These are phyloP conservation scores for Diphasiastrum complanatum DNA, from an alignment of 83 land plant genomes.

Conservation along the genomic window DNA sequence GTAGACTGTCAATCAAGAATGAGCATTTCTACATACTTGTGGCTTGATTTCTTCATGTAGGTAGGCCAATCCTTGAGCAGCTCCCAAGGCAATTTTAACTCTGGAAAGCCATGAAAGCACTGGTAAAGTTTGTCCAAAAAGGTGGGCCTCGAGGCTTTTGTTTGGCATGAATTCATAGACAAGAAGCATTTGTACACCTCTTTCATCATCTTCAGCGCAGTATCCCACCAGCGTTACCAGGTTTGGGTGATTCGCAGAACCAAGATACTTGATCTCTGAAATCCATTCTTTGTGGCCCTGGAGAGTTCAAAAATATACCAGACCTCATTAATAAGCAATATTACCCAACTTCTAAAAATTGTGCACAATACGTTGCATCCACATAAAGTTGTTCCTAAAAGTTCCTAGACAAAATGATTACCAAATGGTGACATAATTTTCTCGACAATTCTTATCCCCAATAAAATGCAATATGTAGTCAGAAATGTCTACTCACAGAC, in stretches of 20 bases:
- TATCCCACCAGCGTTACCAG: constrained; percentile 57
- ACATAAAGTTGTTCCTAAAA: too few species aligned
- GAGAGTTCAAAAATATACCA: too few species aligned
- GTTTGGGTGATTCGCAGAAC: constrained; percentile 48
- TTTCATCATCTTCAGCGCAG: constrained; percentile 42
- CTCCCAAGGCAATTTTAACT: constrained; percentile 48
- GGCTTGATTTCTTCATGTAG: constrained; percentile 51
- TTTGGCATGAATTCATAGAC: constrained; percentile 60
- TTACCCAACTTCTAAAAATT: neutral
- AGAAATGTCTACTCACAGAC: too few species aligned
- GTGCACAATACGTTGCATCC: neutral
- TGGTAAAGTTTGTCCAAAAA: constrained; percentile 31
- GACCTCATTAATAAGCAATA: neutral
- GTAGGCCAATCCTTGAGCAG: constrained; percentile 64
- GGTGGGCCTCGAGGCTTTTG: constrained; percentile 47
- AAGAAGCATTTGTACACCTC: constrained; percentile 47
- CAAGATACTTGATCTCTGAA: constrained; percentile 50
- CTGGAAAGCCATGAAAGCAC: constrained; percentile 48
- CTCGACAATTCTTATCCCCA: too few species aligned
- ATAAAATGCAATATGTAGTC: too few species aligned
- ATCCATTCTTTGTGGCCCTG: constrained; percentile 65
- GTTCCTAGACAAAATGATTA: too few species aligned
- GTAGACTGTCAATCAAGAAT: too few species aligned
- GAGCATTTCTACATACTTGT: too few species aligned
- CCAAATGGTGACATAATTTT: too few species aligned